phyloP scores from a whole-genome alignment of 257 asterid genomes.

The Rehmannia glutinosa region DNA sequence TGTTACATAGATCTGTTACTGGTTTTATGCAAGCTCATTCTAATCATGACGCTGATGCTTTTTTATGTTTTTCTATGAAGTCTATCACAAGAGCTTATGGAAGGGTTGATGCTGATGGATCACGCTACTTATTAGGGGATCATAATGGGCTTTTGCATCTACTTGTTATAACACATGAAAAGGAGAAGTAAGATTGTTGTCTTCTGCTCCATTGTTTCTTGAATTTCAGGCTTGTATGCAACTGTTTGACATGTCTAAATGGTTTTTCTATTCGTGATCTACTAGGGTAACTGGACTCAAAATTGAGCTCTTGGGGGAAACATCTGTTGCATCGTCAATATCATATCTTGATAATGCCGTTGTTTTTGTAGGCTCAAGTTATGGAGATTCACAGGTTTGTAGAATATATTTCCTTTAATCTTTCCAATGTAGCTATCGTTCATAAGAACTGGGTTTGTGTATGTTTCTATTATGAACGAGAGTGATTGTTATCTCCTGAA shows the following conservation, averaged over 20 bases:
- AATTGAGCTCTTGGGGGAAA: slow-evolving; percentile 85
- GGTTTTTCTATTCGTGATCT: slow-evolving; percentile 12
- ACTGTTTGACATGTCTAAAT: slow-evolving; percentile 10
- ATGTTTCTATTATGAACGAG: not conserved
- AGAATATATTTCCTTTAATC: not conserved
- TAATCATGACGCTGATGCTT: slow-evolving; percentile 15
- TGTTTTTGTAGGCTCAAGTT: slow-evolving; percentile 88
- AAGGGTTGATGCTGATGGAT: slow-evolving; percentile 90
- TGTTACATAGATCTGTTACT: slow-evolving; percentile 27
- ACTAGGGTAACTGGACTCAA: slow-evolving; percentile 83
- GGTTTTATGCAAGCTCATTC: slow-evolving; percentile 7
- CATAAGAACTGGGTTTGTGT: not conserved
- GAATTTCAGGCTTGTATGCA: not conserved
- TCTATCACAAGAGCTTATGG: slow-evolving; percentile 83
- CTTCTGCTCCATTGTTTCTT: slow-evolving; percentile 4
- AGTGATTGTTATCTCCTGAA: not conserved
- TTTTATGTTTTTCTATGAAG: slow-evolving; percentile 36
- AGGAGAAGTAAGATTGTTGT: slow-evolving; percentile 62
- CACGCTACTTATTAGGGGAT: slow-evolving; percentile 88
- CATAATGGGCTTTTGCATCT: slow-evolving; percentile 81
- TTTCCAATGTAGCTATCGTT: not conserved
- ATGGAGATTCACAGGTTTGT: slow-evolving; percentile 86
- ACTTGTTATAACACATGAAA: slow-evolving; percentile 86
- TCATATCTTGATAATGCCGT: slow-evolving; percentile 89
- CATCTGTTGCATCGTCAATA: slow-evolving; percentile 84